Conservation (phyloP, 208 protist species). For the Wallacemonas sp. region DNA sequence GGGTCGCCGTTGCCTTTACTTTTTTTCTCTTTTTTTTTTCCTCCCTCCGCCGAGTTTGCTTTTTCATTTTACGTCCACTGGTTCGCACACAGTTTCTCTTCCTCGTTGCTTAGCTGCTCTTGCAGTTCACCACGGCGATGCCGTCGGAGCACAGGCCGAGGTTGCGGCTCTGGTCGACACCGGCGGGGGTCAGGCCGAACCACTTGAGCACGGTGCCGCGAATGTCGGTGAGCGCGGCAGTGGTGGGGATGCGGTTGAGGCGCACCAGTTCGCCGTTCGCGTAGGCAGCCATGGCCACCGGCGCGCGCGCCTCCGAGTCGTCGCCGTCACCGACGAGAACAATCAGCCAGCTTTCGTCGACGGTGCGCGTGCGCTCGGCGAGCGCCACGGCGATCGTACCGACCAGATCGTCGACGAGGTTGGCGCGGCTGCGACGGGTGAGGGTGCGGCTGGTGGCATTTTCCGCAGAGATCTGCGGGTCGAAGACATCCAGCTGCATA, state of each 20-base stretch:
- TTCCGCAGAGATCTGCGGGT: background rate
- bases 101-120: background rate
- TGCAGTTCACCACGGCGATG: conserved; percentile 53
- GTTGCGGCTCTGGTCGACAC: conserved; percentile 18
- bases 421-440: conserved; percentile 52
- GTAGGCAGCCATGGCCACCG: conserved; percentile 65
- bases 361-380: conserved; percentile 33
- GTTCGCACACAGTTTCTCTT: background rate
- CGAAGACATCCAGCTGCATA: conserved; percentile 42
- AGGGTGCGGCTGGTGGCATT: conserved; percentile 23
- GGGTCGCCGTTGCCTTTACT: too few species aligned
- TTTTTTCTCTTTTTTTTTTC: too few species aligned
- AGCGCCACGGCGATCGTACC: conserved; percentile 56
- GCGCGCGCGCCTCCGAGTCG: conserved; percentile 22
- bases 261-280: conserved; percentile 53
- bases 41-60: too few species aligned
- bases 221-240: conserved; percentile 38
- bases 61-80: background rate
- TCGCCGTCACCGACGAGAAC: conserved; percentile 60
- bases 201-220: conserved; percentile 57
- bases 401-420: conserved; percentile 67
- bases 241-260: conserved; percentile 31
- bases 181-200: conserved; percentile 29
- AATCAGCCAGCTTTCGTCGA: conserved; percentile 71
- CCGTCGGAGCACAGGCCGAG: conserved; percentile 73